Conservation (phyloP, 164 flowering plant genomes). For the Brasenia schreberi region DNA sequence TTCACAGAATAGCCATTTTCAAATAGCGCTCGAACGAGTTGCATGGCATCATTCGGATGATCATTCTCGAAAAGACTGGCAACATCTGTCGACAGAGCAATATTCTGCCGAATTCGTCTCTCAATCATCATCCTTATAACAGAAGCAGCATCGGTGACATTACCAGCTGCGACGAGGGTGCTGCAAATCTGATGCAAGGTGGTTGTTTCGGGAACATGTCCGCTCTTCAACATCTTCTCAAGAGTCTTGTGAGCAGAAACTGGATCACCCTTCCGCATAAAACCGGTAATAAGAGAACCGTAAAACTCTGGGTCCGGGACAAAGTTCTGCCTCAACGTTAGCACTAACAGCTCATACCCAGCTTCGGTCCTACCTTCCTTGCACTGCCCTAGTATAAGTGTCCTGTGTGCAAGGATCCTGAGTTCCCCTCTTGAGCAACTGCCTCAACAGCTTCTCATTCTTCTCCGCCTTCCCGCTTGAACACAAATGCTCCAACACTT, state of each 20-base stretch:
- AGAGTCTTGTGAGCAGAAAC: conserved; percentile 40
- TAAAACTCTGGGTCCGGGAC: conserved; percentile 49
- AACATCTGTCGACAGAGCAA: conserved; percentile 36
- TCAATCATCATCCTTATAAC: conserved; percentile 45
- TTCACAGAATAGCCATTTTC: conserved; percentile 40
- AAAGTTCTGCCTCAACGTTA: conserved; percentile 64
- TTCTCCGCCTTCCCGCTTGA: conserved; percentile 39
- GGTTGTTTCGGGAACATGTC: conserved; percentile 40
- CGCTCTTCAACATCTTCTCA: conserved; percentile 59
- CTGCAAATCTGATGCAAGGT: conserved; percentile 41
- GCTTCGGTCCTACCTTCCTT: conserved; percentile 34
- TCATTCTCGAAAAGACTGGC: conserved; percentile 25
- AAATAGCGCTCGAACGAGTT: conserved; percentile 30
- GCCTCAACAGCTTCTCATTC: conserved; percentile 57
- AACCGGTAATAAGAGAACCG: conserved; percentile 38
- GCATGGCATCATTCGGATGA: conserved; percentile 27
- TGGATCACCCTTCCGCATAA: conserved; percentile 32
- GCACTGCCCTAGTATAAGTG: conserved; percentile 69
- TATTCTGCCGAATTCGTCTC: conserved; percentile 35
- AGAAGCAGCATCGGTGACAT: conserved; percentile 41
- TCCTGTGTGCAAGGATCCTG: conserved; percentile 54
- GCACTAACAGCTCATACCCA: conserved; percentile 23
- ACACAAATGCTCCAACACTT: conserved; percentile 45
- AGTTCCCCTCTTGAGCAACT: conserved; percentile 57
- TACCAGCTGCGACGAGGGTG: conserved; percentile 14